Percentiles rank a stretch among this genome's conserved stretches.
Conservation (phyloP, 2,329 filamentous ascomycete species). For the Gyromitra esculenta region DNA sequence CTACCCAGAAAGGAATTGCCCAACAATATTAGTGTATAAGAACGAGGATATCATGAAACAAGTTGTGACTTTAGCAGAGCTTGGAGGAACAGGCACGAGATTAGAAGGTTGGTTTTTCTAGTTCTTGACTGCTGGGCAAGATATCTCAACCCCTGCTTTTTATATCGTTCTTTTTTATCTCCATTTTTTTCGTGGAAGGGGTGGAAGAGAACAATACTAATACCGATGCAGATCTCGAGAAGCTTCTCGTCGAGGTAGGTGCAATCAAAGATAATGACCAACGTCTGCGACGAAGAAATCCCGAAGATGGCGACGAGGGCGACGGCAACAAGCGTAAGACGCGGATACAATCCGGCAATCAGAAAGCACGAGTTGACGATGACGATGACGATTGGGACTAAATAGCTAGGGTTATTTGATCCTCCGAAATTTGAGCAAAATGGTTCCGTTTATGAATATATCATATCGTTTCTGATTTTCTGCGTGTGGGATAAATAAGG, state of each 20-base stretch:
- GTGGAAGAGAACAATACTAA: not conserved
- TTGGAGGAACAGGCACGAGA: conserved; percentile 76
- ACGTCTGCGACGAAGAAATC: conserved; percentile 72
- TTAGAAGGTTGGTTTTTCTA: conserved; percentile 64
- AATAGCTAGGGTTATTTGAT: not conserved
- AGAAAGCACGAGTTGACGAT: conserved; percentile 59
- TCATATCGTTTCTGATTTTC: conserved; percentile 6
- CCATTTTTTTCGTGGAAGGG: not conserved
- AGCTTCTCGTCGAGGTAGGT: conserved; percentile 81
- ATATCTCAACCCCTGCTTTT: not conserved
- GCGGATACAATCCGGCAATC: conserved; percentile 44
- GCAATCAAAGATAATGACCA: conserved; percentile 81
- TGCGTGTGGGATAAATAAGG: not conserved
- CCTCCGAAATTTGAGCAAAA: not conserved
- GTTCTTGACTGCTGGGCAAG: not conserved
- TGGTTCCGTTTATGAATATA: not conserved
- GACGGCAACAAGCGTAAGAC: conserved; percentile 45
- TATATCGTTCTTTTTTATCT: not conserved
- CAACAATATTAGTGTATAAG: conserved; percentile 90
- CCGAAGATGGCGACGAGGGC: conserved; percentile 70
- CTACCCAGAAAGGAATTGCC: conserved; percentile 93
- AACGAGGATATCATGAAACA: conserved; percentile 93
- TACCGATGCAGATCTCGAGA: conserved; percentile 72
- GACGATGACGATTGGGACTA: conserved; percentile 69
- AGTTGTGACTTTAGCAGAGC: conserved; percentile 83